phyloP scores from a whole-genome alignment of 352 stramenopile genomes.

The Pythium vanterpoolii region DNA sequence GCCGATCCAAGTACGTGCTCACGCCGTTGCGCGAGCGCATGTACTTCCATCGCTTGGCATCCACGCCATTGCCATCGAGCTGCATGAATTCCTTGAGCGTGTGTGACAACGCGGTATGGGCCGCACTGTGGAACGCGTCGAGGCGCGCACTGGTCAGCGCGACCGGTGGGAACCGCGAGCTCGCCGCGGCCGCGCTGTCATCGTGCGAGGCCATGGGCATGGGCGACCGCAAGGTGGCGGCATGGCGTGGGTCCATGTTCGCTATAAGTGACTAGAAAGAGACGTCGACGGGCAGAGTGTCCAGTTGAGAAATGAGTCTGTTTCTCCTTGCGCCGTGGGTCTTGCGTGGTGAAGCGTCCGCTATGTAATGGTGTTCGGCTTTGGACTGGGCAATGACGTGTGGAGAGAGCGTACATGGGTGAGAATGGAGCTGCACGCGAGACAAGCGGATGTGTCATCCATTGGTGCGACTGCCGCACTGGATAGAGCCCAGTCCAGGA shows the following conservation, averaged over 20 bases:
- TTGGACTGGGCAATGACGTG: no score
- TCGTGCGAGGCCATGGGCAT: background rate
- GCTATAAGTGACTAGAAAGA: no score
- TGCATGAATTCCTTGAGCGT: slow-evolving; percentile 35
- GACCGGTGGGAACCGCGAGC: slow-evolving; percentile 8
- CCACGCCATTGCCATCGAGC: slow-evolving; percentile 19
- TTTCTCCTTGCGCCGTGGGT: no score
- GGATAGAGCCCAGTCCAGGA: no score
- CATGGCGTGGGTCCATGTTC: background rate
- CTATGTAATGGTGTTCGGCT: no score
- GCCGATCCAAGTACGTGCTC: slow-evolving; percentile 31
- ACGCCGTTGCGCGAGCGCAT: slow-evolving; percentile 30
- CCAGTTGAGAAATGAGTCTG: no score
- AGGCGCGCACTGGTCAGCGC: slow-evolving; percentile 23
- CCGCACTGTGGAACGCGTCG: slow-evolving; percentile 32
- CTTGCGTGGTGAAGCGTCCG: no score
- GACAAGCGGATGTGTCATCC: no score
- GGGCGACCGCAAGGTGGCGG: background rate
- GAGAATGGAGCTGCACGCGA: no score
- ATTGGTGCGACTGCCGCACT: no score
- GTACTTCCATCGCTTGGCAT: slow-evolving; percentile 39
- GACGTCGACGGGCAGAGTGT: no score
- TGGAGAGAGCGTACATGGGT: no score
- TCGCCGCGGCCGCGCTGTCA: background rate
- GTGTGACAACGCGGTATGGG: slow-evolving; percentile 28